phyloP scores from a whole-genome alignment of 345 rosid genomes.

The Citrus reticulata region DNA sequence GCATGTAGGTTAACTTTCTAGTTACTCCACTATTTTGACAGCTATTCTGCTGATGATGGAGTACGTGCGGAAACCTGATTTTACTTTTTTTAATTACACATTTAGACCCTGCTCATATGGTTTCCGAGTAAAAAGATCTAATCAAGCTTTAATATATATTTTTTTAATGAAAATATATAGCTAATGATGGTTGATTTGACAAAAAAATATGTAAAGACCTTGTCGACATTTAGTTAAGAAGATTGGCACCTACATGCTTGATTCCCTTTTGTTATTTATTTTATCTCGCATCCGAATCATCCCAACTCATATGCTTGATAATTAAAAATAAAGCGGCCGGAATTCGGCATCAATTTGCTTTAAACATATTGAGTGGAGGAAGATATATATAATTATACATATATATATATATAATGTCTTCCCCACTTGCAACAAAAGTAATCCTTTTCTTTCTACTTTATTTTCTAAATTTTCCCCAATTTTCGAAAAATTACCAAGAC shows the following conservation, averaged over 20 bases:
- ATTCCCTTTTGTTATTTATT: neutral
- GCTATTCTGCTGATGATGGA: neutral
- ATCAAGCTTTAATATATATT: no score
- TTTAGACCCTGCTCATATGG: no score
- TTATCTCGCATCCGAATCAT: neutral
- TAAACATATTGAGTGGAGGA: neutral
- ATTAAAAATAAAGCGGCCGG: neutral
- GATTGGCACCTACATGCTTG: neutral
- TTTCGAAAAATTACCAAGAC: neutral
- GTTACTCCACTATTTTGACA: neutral
- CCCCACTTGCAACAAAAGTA: conserved; percentile 1
- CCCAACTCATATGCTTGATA: neutral
- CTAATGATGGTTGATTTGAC: neutral
- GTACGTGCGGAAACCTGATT: neutral
- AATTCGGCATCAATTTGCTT: neutral
- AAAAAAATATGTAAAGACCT: neutral
- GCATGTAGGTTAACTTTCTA: neutral
- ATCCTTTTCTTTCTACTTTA: neutral
- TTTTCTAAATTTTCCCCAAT: neutral
- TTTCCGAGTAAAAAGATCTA: no score
- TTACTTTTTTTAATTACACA: neutral
- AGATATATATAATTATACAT: neutral
- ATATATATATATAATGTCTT: neutral
- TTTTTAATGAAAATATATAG: no score
- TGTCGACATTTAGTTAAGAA: neutral